Conservation (phyloP, 495 filamentous ascomycete genomes). For the Apodospora peruviana region DNA sequence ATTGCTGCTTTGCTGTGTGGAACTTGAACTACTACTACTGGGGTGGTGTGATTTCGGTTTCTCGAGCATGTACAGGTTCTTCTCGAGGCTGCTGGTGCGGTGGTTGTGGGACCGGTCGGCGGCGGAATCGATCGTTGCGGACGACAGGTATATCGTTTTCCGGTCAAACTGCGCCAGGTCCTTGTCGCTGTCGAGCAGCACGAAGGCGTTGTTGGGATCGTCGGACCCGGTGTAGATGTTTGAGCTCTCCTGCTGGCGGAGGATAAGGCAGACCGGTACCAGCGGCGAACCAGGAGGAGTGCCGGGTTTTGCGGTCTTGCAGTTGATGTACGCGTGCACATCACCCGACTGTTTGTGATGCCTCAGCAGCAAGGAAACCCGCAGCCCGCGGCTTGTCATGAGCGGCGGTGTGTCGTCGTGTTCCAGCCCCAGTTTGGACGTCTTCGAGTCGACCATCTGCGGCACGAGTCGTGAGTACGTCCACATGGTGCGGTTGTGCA, state of each 20-base stretch:
- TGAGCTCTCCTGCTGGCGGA: slow-evolving; percentile 5
- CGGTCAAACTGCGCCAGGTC: slow-evolving; percentile 12
- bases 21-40: background rate
- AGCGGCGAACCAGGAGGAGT: background rate
- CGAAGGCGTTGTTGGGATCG: slow-evolving; percentile 16
- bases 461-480: slow-evolving; percentile 13
- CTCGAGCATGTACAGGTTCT: slow-evolving; percentile 18
- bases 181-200: slow-evolving; percentile 8
- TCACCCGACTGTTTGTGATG: slow-evolving; percentile 1
- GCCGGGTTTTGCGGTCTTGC: slow-evolving; percentile 10
- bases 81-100: slow-evolving; percentile 11
- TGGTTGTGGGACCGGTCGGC: slow-evolving; percentile 8
- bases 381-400: slow-evolving; percentile 19
- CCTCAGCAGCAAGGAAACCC: slow-evolving; percentile 11
- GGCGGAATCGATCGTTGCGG: slow-evolving; percentile 2
- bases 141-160: slow-evolving; percentile 17
- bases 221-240: slow-evolving; percentile 18
- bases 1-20: background rate
- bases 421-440: background rate
- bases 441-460: background rate
- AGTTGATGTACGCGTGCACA: slow-evolving; percentile 21
- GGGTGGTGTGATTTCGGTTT: slow-evolving; percentile 2
- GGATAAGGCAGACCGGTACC: slow-evolving; percentile 15
- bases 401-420: slow-evolving; percentile 19
- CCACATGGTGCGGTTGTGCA: slow-evolving; percentile 15